Base-by-base conservation (phyloP, 2,329 filamentous ascomycete species). In the Neopestalotiopsis sp. region DNA sequence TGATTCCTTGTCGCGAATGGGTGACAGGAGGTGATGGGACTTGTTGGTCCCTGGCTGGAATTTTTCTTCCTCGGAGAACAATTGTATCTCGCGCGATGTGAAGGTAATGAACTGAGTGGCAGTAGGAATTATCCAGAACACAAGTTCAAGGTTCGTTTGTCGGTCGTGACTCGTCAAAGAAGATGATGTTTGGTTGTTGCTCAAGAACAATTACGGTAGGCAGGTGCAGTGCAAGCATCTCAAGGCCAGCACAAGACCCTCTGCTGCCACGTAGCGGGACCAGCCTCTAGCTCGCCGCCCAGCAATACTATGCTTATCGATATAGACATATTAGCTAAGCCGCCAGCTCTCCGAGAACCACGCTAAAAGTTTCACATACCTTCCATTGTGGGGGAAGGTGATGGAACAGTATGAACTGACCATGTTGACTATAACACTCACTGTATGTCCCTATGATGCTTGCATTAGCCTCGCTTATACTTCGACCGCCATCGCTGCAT, bases 71-170 rank as follows among this genome's bases (percentile, higher is more conserved):
- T 38, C 34, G 10, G 24, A 28, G 24, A 38, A 38, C 6, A 10
- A 38, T 38, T 38, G 34, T 7, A 38, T 38, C 34, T 38, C 34
- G 34, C 10, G 6, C 10, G 6, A 6, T 38, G 6, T 38, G 34
- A 6, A 38, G 6, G 34, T 38, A 38, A 10, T 38, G 34, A 38
- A 38, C 24, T 28, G 24, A 38, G 10, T 7, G 6, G 34, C 34
- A 6, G 34, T 38, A 6, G 34, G 6, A 38, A 38, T 79, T 81
- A 38, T 30, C 34, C 56, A 17, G 13, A 38, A 10, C 10, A 38
- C 34, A 6, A 10, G 10, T 38, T 38, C 10, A 10, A 38, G 6
- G 34, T 10, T 38, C 34, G 34, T 38, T 38, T 38, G 34, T 38
- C 34, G 34, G 34, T 38, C 34, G 34, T 38, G 34, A 10, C 34